Percentiles rank a stretch among this genome's conserved stretches.
Evolutionary conservation across 2,329 filamentous ascomycete genomes (phyloP).

Genomic region (Cordyceps tenuipes): DNA sequence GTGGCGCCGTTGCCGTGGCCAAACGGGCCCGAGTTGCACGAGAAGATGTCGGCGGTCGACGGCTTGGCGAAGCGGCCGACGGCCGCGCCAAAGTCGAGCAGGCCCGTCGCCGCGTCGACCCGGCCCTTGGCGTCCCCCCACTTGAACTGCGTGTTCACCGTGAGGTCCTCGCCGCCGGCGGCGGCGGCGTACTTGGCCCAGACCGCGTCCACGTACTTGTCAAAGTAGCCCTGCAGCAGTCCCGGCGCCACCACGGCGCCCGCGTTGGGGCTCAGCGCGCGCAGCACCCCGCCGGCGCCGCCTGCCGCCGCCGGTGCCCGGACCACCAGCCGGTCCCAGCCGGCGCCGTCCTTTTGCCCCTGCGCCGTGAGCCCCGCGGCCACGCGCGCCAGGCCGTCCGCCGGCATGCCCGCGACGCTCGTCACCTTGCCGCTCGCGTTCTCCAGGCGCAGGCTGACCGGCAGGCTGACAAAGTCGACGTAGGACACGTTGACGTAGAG

Average conservation of each 20-base stretch:
- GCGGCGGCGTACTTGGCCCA: slow-evolving; percentile 44
- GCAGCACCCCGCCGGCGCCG: slow-evolving; percentile 27
- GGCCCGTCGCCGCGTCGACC: slow-evolving; percentile 22
- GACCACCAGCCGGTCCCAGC: slow-evolving; percentile 45
- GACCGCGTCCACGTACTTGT: slow-evolving; percentile 40
- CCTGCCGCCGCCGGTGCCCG: slow-evolving; percentile 23
- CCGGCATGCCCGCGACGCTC: slow-evolving; percentile 40
- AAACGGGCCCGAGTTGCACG: slow-evolving; percentile 50
- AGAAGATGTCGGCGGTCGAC: slow-evolving; percentile 40
- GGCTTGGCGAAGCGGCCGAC: slow-evolving; percentile 37
- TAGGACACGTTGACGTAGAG: slow-evolving; percentile 63
- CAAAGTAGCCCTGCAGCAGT: slow-evolving; percentile 44
- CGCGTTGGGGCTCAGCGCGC: slow-evolving; percentile 46
- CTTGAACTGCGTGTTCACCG: slow-evolving; percentile 44
- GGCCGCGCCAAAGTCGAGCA: slow-evolving; percentile 28
- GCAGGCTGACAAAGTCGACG: slow-evolving; percentile 65
- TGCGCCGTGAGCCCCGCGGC: slow-evolving; percentile 38
- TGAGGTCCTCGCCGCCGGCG: slow-evolving; percentile 33
- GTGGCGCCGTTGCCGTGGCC: slow-evolving; percentile 32
- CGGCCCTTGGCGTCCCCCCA: slow-evolving; percentile 42
- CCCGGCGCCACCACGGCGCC: slow-evolving; percentile 34
- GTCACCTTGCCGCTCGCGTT: slow-evolving; percentile 36
- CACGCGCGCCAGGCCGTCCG: slow-evolving; percentile 37
- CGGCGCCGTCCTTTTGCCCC: slow-evolving; percentile 35
- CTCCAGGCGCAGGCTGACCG: slow-evolving; percentile 49